A percentile compares a stretch with the other conserved stretches of the same genome.
Evolutionary conservation across 257 asterid genomes (phyloP).

Genomic region (Petunia axillaris): DNA sequence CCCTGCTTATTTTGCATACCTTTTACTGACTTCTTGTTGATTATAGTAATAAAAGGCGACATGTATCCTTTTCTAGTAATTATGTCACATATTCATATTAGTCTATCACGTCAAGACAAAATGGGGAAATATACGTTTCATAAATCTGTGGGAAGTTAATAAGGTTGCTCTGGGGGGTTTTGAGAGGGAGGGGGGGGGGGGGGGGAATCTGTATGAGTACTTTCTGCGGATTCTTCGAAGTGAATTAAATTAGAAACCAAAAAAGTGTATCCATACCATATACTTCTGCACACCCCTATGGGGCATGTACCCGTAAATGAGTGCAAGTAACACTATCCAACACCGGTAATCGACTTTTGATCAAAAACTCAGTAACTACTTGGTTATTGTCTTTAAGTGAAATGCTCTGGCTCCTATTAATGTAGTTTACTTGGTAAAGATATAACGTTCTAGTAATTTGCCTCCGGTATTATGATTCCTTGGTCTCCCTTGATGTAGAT

Average conservation of each 20-base stretch:
- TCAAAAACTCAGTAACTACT: neutral
- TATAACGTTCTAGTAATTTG: neutral
- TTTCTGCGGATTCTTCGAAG: neutral
- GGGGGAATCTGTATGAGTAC: too few species aligned
- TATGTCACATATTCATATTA: neutral
- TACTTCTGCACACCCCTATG: neutral
- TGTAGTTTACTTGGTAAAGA: neutral
- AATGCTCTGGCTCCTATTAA: neutral
- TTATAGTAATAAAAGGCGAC: neutral
- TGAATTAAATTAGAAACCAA: neutral
- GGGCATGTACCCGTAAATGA: neutral
- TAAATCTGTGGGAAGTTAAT: neutral
- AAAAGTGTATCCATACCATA: neutral
- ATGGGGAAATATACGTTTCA: neutral
- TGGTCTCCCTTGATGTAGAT: slow-evolving; percentile 10
- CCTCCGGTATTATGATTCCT: neutral
- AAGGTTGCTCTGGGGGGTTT: neutral
- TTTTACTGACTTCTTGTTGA: neutral
- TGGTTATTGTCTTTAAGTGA: neutral
- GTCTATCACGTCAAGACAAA: neutral
- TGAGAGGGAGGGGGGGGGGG: neutral
- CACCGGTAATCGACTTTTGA: neutral
- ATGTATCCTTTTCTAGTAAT: neutral
- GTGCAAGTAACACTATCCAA: neutral
- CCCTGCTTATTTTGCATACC: neutral